phyloP scores from a whole-genome alignment of 768 basidiomycete species.

The Hemileccinum impolitum region DNA sequence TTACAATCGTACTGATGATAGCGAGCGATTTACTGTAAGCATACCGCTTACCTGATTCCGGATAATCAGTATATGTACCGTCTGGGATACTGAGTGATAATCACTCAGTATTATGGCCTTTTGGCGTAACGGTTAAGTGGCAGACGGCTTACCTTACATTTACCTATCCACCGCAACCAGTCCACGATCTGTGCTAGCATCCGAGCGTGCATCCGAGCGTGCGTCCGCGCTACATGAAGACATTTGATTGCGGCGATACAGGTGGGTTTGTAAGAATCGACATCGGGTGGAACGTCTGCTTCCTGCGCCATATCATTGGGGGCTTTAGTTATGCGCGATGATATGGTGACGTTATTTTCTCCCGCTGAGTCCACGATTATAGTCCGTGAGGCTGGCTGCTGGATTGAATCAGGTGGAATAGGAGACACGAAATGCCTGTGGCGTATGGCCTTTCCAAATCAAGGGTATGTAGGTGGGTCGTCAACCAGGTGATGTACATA shows the following conservation, averaged over 20 bases:
- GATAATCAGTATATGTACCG: too few relatives aligned
- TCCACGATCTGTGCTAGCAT: too few relatives aligned
- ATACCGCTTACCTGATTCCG: too few relatives aligned
- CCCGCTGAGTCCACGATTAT: background rate
- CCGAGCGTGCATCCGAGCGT: too few relatives aligned
- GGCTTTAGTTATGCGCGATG: background rate
- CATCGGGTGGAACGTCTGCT: background rate
- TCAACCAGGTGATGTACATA: slow-evolving; percentile 9
- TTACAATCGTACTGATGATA: slow-evolving; percentile 24
- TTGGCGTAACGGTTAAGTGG: too few relatives aligned
- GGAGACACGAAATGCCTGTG: background rate
- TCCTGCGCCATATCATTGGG: background rate
- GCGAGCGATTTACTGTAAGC: slow-evolving; percentile 31
- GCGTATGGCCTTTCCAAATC: background rate
- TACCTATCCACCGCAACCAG: slow-evolving; percentile 25
- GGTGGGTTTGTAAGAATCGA: background rate
- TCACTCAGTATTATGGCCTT: too few relatives aligned
- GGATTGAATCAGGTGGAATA: background rate
- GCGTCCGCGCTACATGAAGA: background rate
- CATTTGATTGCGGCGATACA: too few relatives aligned
- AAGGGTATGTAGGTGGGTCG: background rate
- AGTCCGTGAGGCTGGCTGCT: background rate
- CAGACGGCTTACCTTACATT: too few relatives aligned
- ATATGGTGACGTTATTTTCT: background rate
- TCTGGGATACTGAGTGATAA: too few relatives aligned